Percentiles rank a stretch among this genome's conserved stretches.
These are phyloP conservation scores for Globisporangium barbulae DNA, from an alignment of 352 stramenopile genomes.

Conservation along the genomic window DNA sequence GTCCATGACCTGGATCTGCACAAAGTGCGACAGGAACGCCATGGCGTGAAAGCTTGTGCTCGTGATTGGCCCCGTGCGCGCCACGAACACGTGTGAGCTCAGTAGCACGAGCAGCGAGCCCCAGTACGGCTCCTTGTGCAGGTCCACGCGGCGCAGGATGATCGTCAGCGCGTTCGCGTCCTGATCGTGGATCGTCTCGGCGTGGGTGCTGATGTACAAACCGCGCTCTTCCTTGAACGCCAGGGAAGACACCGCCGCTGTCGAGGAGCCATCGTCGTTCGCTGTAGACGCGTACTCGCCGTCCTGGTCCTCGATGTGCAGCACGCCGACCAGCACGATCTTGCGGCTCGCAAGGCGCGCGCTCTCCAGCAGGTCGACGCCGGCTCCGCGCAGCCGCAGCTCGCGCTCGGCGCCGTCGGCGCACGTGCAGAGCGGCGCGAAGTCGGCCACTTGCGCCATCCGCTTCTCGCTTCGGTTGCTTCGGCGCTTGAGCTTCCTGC, in stretches of 20 bases:
- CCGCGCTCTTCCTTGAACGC: conserved; percentile 32
- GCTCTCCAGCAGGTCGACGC: conserved; percentile 47
- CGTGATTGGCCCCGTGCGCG: conserved; percentile 32
- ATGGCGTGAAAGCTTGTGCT: conserved; percentile 38
- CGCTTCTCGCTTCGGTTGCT: not conserved
- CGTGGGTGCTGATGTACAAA: conserved; percentile 48
- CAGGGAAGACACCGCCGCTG: not conserved
- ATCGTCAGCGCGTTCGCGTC: conserved; percentile 47
- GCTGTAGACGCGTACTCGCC: not conserved
- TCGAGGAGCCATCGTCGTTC: not conserved
- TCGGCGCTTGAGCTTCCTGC: not conserved
- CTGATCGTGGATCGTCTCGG: conserved; percentile 41
- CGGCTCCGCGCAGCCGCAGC: conserved; percentile 41
- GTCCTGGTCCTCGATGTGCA: conserved; percentile 31
- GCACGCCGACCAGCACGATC: conserved; percentile 50
- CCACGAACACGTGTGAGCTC: conserved; percentile 56
- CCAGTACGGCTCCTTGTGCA: conserved; percentile 55
- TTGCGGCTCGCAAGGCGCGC: conserved; percentile 44
- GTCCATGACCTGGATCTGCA: conserved; percentile 41
- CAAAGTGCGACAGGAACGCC: conserved; percentile 47
- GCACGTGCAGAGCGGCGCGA: conserved; percentile 64
- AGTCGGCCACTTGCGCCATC: conserved; percentile 14
- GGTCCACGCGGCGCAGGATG: conserved; percentile 48
- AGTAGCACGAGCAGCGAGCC: conserved; percentile 57
- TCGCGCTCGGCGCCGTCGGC: conserved; percentile 17